Base-by-base conservation (phyloP, 140 eudicot species). In the Stevia rebaudiana region DNA sequence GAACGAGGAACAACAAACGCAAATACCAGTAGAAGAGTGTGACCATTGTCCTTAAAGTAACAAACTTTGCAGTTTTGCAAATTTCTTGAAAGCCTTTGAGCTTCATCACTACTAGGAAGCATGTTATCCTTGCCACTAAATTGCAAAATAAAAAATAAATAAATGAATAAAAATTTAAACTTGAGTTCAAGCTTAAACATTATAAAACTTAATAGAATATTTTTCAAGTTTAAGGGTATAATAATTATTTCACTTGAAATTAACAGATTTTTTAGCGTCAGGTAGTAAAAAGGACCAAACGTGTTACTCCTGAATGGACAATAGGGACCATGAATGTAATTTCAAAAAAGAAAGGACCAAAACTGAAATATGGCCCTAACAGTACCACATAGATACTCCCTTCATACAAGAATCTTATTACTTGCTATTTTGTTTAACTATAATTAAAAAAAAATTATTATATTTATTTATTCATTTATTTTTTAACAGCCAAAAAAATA, bases 41-140 rank as follows among this genome's bases (percentile, higher is more conserved):
- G 99, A 33, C 87, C 95, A 21, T 82, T 86, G 72, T 88, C 90
- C 77, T 83, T 85, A 63, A 78, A 88, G 69, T 65, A 77, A 23
- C 88, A 77, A 25, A 83, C 13, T 65, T 51, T 81, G 83, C 99
- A 88, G 81, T 94, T 86, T 42, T 63, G 68, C 65, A 88, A 63
- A 7, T 65, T 43, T 30, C 67, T 76, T 58, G 69, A 67, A 73
- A 94, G 97, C 76, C 94, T 76, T 72, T 51, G 50, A 36, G 97
- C 99, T 83, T 94, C 99, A 36, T 80, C 83, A 52, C 55, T 56
- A 71, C 97, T 94, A 6, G 87, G 96, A 66, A 88, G 84, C 90
- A 94, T 58, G 75, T 67, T 78, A 71, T 94, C 99, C 71, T 94
- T 84, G 65, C 97, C 95, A 78, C 99, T 94, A 72, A 74, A 60